A percentile compares a stretch with the other conserved stretches of the same genome.
phyloP scores from a whole-genome alignment of 495 filamentous ascomycete species.

The Podospora sp. region DNA sequence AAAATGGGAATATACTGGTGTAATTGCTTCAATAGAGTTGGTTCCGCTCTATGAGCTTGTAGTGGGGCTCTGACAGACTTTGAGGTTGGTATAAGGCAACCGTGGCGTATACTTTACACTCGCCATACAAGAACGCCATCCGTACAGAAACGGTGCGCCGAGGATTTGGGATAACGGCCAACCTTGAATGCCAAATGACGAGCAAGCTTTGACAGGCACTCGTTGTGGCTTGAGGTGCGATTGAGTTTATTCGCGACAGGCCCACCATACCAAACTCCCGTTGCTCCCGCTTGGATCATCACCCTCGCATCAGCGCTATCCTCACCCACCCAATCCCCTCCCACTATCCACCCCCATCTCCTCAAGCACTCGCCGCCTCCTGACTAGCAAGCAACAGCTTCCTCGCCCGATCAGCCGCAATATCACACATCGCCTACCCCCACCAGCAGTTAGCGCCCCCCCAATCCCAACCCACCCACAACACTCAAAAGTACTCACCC shows the following conservation, averaged over 20 bases:
- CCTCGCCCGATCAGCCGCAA: conserved; percentile 47
- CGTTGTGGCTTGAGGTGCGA: background rate
- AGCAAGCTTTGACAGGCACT: background rate
- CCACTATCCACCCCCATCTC: background rate
- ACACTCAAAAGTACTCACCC: conserved; percentile 54
- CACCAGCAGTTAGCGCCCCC: conserved; percentile 7
- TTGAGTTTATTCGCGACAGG: background rate
- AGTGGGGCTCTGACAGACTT: background rate
- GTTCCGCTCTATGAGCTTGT: background rate
- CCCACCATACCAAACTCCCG: too few species aligned
- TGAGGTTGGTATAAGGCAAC: background rate
- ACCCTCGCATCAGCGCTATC: too few species aligned
- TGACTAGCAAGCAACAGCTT: conserved; percentile 40
- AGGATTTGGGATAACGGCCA: background rate
- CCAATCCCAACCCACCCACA: background rate
- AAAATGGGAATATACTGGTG: background rate
- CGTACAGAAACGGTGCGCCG: background rate
- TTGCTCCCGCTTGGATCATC: too few species aligned
- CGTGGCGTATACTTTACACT: too few species aligned
- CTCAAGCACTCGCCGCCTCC: conserved; percentile 19
- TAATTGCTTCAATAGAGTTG: background rate
- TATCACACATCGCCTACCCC: conserved; percentile 54
- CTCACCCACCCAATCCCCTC: background rate
- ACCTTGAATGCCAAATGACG: background rate
- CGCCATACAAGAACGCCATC: background rate